Base-by-base conservation (phyloP, 139 green algal genomes). In the Astrephomene gubernaculifera region DNA sequence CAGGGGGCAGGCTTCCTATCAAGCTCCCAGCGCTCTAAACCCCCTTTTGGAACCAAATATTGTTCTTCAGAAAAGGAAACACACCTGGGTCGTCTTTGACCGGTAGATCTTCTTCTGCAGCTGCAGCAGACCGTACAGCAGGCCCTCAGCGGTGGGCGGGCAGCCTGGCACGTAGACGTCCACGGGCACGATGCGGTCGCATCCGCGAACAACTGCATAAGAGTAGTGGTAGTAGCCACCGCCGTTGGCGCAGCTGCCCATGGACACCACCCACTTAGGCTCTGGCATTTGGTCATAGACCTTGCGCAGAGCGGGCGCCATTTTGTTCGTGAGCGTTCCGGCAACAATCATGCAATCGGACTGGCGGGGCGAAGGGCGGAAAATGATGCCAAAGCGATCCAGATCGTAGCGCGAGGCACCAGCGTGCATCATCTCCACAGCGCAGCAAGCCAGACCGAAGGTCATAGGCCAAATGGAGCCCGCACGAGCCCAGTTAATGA, bases 181-280 rank as follows among this genome's bases (percentile, higher is more conserved):
- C 22, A 98, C 96, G 14, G 97, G 97, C 69, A 99, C 96, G 39
- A 99, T 95, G 75, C 97, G 92, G 88, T 99, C 97, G 75, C 97
- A 99, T 36, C 97, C 97, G 33, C 97, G 89, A 82, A 99, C 97
- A 2, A 99, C 97, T 4, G 93, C 90, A 87, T 99, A 99, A 1
- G 93, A 97, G 90, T 99, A 98, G 91, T 99, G 97, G 89, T 99
- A 99, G 93, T 99, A 99, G 54, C 97, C 97, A 44, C 97, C 97
- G 19, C 97, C 97, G 82, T 99, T 99, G 27, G 97, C 97, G 79
- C 97, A 99, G 69, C 90, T 95, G 45, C 97, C 97, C 97, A 99
- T 99, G 83, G 94, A 98, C 41, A 99, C 91, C 25, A 99, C 97
- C 97, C 97, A 99, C 45, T 97, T 92, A 9, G 97, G 97, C 87